Base-by-base conservation (phyloP, 768 basidiomycete species). In the Kondoa subrosea region DNA sequence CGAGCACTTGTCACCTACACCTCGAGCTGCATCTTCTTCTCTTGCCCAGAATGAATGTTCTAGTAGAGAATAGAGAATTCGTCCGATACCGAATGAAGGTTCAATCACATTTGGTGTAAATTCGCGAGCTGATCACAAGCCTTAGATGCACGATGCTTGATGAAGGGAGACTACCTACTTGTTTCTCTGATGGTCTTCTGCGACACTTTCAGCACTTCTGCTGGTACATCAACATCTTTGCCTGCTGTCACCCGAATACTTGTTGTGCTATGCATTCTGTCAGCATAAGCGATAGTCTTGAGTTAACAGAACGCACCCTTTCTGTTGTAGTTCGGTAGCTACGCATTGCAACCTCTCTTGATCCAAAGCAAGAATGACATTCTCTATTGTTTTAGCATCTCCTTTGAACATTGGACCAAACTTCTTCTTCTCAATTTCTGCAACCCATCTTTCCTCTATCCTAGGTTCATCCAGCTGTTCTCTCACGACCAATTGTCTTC, bases 71-170 rank as follows among this genome's bases (percentile, higher is more conserved):
- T 96, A 96, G 59, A 96, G 81, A 74, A 97, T 95, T 66, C 93
- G 90, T 66, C 93, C 93, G 72, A 97, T 84, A 69, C 95, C 93
- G 78, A 96, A 95, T 2, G 95, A 99, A 27, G 95, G 92, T 77
- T 96, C 93, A 77, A 97, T 93, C 77, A 99, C 95, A 78, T 96
- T 97, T 40, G 93, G 95, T 66, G 85, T 90, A 79, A 83, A 95
- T 78, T 96, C 92, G 71, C 93, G 89, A 72, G 89, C 91, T 95
- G 75, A 0, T 67, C 66, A 66, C 64, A 60, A 62, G 65, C 30
- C 71, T 67, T 72, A n/a, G 66, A 64, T 66, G 59, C 25, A n/a
- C 4, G 25, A 34, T 15, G 30, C 25, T 32, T 15, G 57, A 58
- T 15, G 66, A 57, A 29, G 64, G 40, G 64, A 63, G 63, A 60